Conservation (phyloP, 1,139 yeast species). For the Debaryomycetaceae sp. region DNA sequence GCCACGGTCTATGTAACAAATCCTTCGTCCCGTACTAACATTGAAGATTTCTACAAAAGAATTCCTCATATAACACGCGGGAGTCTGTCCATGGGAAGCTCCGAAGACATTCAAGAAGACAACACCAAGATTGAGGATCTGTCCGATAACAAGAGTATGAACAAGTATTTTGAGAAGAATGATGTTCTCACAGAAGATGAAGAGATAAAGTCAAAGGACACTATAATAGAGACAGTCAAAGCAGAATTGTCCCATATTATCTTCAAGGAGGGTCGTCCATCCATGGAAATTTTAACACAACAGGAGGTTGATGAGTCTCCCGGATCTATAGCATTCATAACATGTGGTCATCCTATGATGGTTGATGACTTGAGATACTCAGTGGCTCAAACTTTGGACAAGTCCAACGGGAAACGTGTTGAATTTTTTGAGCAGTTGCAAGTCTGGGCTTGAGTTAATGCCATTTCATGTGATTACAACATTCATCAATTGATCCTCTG, state of each 20-base stretch:
- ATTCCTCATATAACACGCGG: neutral
- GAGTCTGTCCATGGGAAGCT: neutral
- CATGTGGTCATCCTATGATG: conserved; percentile 55
- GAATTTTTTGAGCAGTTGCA: conserved; percentile 39
- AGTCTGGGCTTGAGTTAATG: conserved; percentile 24
- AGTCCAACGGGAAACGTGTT: conserved; percentile 22
- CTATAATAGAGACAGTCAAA: conserved; percentile 12
- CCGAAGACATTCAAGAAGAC: neutral
- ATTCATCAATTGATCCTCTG: too few species aligned
- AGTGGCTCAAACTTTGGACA: conserved; percentile 26
- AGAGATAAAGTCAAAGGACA: conserved; percentile 4
- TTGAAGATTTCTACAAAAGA: conserved; percentile 1
- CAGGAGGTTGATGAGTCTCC: conserved; percentile 24
- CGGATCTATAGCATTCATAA: conserved; percentile 40
- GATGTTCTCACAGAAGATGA: conserved; percentile 7
- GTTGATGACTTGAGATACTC: conserved; percentile 46
- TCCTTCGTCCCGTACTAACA: conserved; percentile 13
- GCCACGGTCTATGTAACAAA: conserved; percentile 31
- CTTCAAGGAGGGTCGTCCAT: conserved; percentile 34
- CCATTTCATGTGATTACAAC: too few species aligned
- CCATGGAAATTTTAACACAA: conserved; percentile 21
- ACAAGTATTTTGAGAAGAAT: neutral
- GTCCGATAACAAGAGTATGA: conserved; percentile 4
- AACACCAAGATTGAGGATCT: conserved; percentile 2
- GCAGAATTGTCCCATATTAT: conserved; percentile 23